Evolutionary conservation across 768 basidiomycete genomes (phyloP).

Genomic region (Mycena belliarum): DNA sequence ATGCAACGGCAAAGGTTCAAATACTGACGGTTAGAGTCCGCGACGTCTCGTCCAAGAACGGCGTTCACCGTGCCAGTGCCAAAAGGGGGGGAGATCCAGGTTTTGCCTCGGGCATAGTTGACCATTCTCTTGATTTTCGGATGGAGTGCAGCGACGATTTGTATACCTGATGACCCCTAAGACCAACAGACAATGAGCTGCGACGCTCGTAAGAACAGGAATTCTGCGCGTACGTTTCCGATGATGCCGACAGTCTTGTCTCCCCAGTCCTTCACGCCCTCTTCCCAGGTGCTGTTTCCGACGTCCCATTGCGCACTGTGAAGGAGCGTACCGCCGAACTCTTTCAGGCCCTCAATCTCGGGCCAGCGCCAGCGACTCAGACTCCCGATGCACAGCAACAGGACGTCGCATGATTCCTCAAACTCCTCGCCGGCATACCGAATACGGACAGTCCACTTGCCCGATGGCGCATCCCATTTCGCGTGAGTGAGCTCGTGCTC

Average conservation of each 20-base stretch:
- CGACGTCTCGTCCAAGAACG: not conserved
- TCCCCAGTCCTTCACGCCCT: constrained; percentile 49
- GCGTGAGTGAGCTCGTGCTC: constrained; percentile 15
- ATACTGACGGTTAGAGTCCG: not conserved
- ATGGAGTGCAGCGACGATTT: constrained; percentile 59
- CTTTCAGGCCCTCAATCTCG: constrained; percentile 55
- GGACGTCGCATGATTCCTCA: constrained; percentile 55
- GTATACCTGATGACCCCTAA: constrained; percentile 60
- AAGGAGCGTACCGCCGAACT: constrained; percentile 56
- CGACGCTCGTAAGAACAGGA: no score
- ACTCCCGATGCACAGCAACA: constrained; percentile 54
- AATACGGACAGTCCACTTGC: constrained; percentile 58
- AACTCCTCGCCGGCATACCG: constrained; percentile 41
- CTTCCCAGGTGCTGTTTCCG: constrained; percentile 41
- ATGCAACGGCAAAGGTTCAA: not conserved
- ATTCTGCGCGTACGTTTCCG: constrained; percentile 32
- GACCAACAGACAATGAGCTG: no score
- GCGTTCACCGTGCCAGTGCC: not conserved
- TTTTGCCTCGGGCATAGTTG: constrained; percentile 60
- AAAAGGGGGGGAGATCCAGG: constrained; percentile 54
- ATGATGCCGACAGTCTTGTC: constrained; percentile 58
- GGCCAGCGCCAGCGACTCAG: constrained; percentile 69
- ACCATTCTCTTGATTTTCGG: constrained; percentile 48
- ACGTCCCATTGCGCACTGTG: constrained; percentile 66
- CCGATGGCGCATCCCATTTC: constrained; percentile 37